These are phyloP conservation scores for Penicillium robsamsonii DNA, from an alignment of 495 filamentous ascomycete species.

Conservation along the genomic window DNA sequence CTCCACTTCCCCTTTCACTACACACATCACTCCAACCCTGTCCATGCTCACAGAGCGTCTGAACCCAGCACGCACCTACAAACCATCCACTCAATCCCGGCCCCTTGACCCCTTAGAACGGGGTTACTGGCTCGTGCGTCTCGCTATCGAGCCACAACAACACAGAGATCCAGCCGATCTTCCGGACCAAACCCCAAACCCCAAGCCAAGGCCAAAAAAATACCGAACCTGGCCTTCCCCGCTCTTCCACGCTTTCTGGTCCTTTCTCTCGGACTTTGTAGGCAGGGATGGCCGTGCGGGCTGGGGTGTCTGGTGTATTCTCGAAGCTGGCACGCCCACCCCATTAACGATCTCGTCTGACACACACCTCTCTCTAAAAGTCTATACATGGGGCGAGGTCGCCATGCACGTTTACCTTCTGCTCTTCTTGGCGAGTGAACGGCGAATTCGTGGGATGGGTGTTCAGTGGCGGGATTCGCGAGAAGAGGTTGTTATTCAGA, in stretches of 20 bases:
- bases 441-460: slow-evolving; percentile 51
- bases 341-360: background rate
- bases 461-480: slow-evolving; percentile 57
- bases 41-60: slow-evolving; percentile 52
- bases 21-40: slow-evolving; percentile 57
- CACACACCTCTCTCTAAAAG: slow-evolving; percentile 38
- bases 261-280: slow-evolving; percentile 58
- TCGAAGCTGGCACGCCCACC: slow-evolving; percentile 6
- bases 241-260: slow-evolving; percentile 54
- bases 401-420: slow-evolving; percentile 62
- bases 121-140: slow-evolving; percentile 65
- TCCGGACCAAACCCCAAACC: background rate
- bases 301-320: slow-evolving; percentile 63
- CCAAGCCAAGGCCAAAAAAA: background rate
- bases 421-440: slow-evolving; percentile 61
- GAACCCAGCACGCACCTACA: slow-evolving; percentile 47
- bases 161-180: slow-evolving; percentile 1
- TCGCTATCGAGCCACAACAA: slow-evolving; percentile 22
- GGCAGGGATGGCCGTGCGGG: slow-evolving; percentile 55
- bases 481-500: slow-evolving; percentile 49
- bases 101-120: slow-evolving; percentile 56
- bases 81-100: slow-evolving; percentile 50
- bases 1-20: slow-evolving; percentile 38
- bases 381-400: slow-evolving; percentile 67
- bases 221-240: slow-evolving; percentile 24